Evolutionary conservation across 2,329 filamentous ascomycete species (phyloP).

Genomic region (Penicillium sp.): DNA sequence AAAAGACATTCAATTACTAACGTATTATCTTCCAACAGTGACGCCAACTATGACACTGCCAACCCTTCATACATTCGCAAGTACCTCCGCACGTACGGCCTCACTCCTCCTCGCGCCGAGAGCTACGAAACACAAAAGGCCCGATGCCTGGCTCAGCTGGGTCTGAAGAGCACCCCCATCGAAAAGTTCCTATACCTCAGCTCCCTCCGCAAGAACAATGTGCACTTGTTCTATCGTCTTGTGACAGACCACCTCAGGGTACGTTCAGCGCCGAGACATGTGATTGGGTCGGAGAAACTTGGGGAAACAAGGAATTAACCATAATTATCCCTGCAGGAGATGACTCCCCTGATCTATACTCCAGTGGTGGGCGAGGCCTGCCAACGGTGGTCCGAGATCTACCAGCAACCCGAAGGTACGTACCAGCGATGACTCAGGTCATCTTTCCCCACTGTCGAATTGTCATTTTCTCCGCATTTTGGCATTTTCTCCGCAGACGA

Average conservation of each 20-base stretch:
- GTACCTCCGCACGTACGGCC: constrained; percentile 52
- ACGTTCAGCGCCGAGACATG: constrained; percentile 17
- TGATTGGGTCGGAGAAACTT: constrained; percentile 4
- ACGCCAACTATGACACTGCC: constrained; percentile 50
- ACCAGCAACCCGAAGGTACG: constrained; percentile 83
- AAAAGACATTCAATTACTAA: constrained; percentile 13
- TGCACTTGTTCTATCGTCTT: constrained; percentile 54
- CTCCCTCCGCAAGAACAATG: constrained; percentile 52
- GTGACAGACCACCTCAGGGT: constrained; percentile 49
- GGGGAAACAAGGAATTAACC: constrained; percentile 15
- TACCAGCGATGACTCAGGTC: not conserved
- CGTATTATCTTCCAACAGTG: constrained; percentile 25
- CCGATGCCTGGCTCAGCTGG: constrained; percentile 50
- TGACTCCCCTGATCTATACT: constrained; percentile 53
- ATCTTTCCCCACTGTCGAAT: not conserved
- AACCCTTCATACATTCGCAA: constrained; percentile 52
- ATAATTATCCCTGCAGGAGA: constrained; percentile 35
- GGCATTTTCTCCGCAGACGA: constrained; percentile 14
- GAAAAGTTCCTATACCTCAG: constrained; percentile 53
- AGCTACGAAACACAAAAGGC: constrained; percentile 51
- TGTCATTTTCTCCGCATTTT: constrained; percentile 1
- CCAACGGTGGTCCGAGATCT: constrained; percentile 91
- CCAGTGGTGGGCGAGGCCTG: constrained; percentile 82
- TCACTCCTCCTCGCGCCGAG: constrained; percentile 51
- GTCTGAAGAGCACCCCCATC: constrained; percentile 47